These are phyloP conservation scores for Epichloe typhina DNA, from an alignment of 2,329 filamentous ascomycete genomes.

Conservation along the genomic window DNA sequence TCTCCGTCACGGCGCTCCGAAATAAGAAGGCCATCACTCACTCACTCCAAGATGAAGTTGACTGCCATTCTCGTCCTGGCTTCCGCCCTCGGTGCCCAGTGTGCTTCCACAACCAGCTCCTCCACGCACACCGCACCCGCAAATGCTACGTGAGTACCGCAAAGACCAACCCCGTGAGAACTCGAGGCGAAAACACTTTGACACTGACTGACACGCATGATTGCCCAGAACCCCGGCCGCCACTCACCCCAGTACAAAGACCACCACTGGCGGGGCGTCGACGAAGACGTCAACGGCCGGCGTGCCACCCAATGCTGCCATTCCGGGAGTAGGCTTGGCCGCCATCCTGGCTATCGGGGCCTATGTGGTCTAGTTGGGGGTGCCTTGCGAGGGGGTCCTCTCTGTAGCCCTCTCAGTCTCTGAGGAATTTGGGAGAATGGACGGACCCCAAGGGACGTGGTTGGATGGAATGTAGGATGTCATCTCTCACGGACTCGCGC, in stretches of 20 bases:
- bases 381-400: too few relatives aligned
- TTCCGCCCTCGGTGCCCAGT: background rate
- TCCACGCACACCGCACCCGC: background rate
- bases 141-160: background rate
- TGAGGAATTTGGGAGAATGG: too few relatives aligned
- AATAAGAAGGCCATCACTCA: too few relatives aligned
- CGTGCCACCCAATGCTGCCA: background rate
- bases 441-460: too few relatives aligned
- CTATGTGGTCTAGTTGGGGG: background rate
- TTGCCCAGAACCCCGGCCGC: background rate
- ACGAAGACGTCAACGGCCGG: background rate
- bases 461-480: too few relatives aligned
- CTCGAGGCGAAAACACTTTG: too few relatives aligned
- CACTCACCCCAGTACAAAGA: background rate
- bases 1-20: too few relatives aligned
- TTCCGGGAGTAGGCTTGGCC: background rate
- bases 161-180: background rate
- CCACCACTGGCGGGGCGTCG: background rate
- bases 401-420: background rate
- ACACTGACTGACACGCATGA: too few relatives aligned
- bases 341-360: background rate
- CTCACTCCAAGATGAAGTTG: background rate
- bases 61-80: background rate
- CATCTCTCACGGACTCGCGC: too few relatives aligned
- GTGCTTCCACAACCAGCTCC: background rate